Evolutionary conservation across 2,329 filamentous ascomycete species (phyloP).

Genomic region (Aspergillus vadensis): DNA sequence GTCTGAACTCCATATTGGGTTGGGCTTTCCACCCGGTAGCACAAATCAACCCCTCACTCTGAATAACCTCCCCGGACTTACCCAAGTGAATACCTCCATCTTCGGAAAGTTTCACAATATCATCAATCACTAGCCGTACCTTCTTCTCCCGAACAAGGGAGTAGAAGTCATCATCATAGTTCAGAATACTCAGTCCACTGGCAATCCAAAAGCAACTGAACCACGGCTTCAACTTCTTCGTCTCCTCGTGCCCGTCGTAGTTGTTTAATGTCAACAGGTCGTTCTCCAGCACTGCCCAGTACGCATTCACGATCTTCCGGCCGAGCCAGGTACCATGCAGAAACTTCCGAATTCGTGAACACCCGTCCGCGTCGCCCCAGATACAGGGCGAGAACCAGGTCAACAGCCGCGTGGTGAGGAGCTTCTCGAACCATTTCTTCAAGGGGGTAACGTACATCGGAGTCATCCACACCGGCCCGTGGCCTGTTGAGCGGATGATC

Average conservation of each 20-base stretch:
- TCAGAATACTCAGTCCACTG: conserved; percentile 60
- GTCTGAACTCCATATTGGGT: conserved; percentile 53
- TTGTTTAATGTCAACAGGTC: conserved; percentile 53
- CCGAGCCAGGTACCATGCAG: conserved; percentile 57
- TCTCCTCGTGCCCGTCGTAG: conserved; percentile 49
- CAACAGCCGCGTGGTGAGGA: conserved; percentile 66
- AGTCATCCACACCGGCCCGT: conserved; percentile 45
- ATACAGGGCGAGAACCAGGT: conserved; percentile 76
- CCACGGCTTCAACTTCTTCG: conserved; percentile 51
- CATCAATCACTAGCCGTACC: conserved; percentile 59
- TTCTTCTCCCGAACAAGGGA: conserved; percentile 56
- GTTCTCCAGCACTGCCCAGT: conserved; percentile 55
- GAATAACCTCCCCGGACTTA: conserved; percentile 63
- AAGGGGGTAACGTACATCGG: conserved; percentile 64
- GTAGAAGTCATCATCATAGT: conserved; percentile 61
- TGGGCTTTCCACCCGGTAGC: conserved; percentile 60
- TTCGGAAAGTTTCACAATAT: conserved; percentile 56
- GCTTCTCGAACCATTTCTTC: conserved; percentile 68
- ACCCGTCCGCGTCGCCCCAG: conserved; percentile 68
- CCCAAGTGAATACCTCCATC: conserved; percentile 54
- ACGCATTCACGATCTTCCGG: conserved; percentile 51
- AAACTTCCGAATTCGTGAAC: conserved; percentile 45
- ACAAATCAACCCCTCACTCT: conserved; percentile 55
- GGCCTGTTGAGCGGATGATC: conserved; percentile 46
- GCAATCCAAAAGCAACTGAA: conserved; percentile 56